Base-by-base conservation (phyloP, 2,329 filamentous ascomycete species). In the Penicillium sp. region DNA sequence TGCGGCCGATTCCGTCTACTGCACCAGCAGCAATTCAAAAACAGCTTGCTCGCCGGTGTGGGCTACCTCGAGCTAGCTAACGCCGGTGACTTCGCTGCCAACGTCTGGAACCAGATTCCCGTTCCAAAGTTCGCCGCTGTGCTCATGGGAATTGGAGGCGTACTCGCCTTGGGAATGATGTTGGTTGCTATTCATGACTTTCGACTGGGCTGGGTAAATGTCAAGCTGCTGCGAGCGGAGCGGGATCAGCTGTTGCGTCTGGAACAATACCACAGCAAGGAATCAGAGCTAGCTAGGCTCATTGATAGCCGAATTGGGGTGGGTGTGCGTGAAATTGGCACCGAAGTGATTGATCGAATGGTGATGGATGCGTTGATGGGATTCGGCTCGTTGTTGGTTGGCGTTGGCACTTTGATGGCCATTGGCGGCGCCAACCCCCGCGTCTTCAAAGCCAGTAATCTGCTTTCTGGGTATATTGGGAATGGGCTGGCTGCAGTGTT, bases 31-130 rank as follows among this genome's bases (percentile, higher is more conserved):
- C 69, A 72, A 58, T 69, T 70, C 40, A 62, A 62, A 22, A 73
- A 73, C 50, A 70, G 63, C 51, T 67, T 79, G 3, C 68, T 78
- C 9, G 63, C 66, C 0, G 66, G 72, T 13, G 73, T 82, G 1
- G 82, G 81, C 0, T 79, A 80, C 46, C 76, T 85, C 18, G 82
- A 85, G 57, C 72, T 83, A 2, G 79, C 79, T 51, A 85, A 85
- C 62, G 80, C 81, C 0, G 76, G 77, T 2, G 82, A 85, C 61
- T 84, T 84, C 53, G 80, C 82, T 0, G 82, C 82, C 53, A 84
- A 85, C 53, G 76, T 84, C 1, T 85, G 80, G 79, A 84, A 85
- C 59, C 59, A 77, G 1, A 69, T 76, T 0, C 82, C 81, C 0
- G 75, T 82, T 0, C 82, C 82, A 0, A 60, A 65, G 1, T 79